A percentile compares a stretch with the other conserved stretches of the same genome.
phyloP scores from a whole-genome alignment of 352 stramenopile genomes.

The Phytophthora crassamura region DNA sequence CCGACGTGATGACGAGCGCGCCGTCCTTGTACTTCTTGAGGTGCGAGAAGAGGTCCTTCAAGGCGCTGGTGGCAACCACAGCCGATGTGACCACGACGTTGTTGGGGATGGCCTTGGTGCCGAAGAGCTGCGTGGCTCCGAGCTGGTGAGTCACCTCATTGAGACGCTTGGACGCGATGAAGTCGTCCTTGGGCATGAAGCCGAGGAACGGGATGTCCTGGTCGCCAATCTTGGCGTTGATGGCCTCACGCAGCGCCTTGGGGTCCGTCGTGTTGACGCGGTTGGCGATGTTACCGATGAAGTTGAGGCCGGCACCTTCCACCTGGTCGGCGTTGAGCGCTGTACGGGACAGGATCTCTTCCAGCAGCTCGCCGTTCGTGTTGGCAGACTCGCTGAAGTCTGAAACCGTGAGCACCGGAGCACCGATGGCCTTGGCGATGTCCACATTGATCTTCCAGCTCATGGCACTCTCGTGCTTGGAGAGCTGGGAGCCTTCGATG shows the following conservation, averaged over 20 bases:
- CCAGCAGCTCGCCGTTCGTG: conserved; percentile 40
- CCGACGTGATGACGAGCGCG: conserved; percentile 78
- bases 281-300: conserved; percentile 81
- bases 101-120: conserved; percentile 65
- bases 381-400: conserved; percentile 48
- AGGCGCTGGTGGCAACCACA: conserved; percentile 68
- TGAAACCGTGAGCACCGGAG: conserved; percentile 68
- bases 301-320: conserved; percentile 60
- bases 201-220: conserved; percentile 66
- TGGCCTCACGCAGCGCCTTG: conserved; percentile 38
- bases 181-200: conserved; percentile 68
- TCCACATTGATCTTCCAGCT: conserved; percentile 86
- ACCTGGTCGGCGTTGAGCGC: conserved; percentile 67
- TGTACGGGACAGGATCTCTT: conserved; percentile 68
- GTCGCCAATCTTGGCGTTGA: conserved; percentile 45
- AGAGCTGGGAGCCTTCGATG: conserved; percentile 77
- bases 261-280: conserved; percentile 54
- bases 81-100: conserved; percentile 72
- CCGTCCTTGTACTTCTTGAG: conserved; percentile 84
- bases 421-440: conserved; percentile 73
- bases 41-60: conserved; percentile 80
- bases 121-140: conserved; percentile 70
- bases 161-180: conserved; percentile 78
- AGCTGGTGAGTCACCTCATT: conserved; percentile 80
- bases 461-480: conserved; percentile 70